Evolutionary conservation across 768 basidiomycete genomes (phyloP), one percentile per base, ranked within the genome.

Genomic region (Gymnopilus dilepis): DNA sequence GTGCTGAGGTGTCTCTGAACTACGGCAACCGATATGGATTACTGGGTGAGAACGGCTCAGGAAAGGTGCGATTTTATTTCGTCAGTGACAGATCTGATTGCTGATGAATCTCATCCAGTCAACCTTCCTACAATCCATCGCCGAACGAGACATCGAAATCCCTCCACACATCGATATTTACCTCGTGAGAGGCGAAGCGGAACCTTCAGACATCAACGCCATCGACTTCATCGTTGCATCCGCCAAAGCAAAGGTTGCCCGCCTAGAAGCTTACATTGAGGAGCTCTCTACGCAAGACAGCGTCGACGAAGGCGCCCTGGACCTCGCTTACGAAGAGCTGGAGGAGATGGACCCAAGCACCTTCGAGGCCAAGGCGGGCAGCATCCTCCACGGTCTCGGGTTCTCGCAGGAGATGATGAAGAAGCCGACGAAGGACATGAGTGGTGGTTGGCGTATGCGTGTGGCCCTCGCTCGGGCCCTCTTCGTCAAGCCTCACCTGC

Each of bases 401-500:
- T 99, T 99, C 80, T 82, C 83, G 50, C 85, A 84, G 69, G 73
- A 80, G 56, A 99, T 99, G 97, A 97, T 99, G 96, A 85, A 85
- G 75, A 92, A 90, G 76, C 91, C 95, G 3, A 99, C 97, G 30
- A 97, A 94, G 78, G 97, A 99, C 74, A 99, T 99, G 97, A 90
- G 88, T 70, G 97, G 97, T 85, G 97, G 97, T 69, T 99, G 97
- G 97, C 86, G 97, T 54, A 99, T 99, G 97, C 88, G 97, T 74
- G 97, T 99, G 57, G 92, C 97, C 13, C 90, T 99, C 38, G 97
- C 97, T 33, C 85, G 97, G 50, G 97, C 97, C 1, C 84, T 99
- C 40, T 98, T 99, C 77, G 79, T 99, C 76, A 98, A 96, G 77
- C 97, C 97, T 5, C 97, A 99, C 80, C 77, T 99, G 24, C 83